Base-by-base conservation (phyloP, 805 yeast species). In the Myxozyma monticola region DNA sequence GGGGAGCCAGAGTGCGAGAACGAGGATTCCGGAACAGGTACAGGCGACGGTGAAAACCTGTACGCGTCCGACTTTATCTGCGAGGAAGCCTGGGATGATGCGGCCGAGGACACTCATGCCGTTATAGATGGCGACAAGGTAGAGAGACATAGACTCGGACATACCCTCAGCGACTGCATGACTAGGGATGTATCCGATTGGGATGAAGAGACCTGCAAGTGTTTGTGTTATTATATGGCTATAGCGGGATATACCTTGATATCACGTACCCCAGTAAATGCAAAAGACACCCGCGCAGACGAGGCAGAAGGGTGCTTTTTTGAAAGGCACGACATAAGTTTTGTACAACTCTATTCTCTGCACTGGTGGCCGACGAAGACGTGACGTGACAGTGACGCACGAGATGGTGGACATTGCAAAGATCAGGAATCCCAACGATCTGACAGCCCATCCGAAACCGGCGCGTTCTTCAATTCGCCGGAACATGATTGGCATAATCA, bases 1-100 rank as follows among this genome's bases (percentile, higher is more conserved):
- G 1, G 90, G 89, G 15, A 82, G 65, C 89, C 89, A 84, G 15
- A 84, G 60, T 0, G 73, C 72, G 42, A 84, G 68, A 2, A 79
- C 71, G 10, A 78, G 63, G 0, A 83, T 15, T 0, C 75, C 69
- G 14, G 77, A 66, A 45, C 66, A 31, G 1, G 63, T 24, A 18
- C 69, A 60, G 26, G 72, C 66, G 2, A 72, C 51, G 4, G 74
- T 69, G 62, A 76, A 74, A 35, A 79, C 71, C 60, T 81, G 80
- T 59, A 78, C 78, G 15, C 79, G 68, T 2, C 85, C 85, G 18
- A 73, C 57, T 37, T 57, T 65, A 59, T 76, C 80, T 0, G 79
- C 71, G 7, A 74, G 37, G 43, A 69, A 63, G 0, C 78, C 80
- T 4, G 78, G 73, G 17, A 72, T 54, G 39, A 70, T 67, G 36